A percentile compares a stretch with the other conserved stretches of the same genome.
Conservation (phyloP, 768 basidiomycete genomes). For the Hericium erinaceus region DNA sequence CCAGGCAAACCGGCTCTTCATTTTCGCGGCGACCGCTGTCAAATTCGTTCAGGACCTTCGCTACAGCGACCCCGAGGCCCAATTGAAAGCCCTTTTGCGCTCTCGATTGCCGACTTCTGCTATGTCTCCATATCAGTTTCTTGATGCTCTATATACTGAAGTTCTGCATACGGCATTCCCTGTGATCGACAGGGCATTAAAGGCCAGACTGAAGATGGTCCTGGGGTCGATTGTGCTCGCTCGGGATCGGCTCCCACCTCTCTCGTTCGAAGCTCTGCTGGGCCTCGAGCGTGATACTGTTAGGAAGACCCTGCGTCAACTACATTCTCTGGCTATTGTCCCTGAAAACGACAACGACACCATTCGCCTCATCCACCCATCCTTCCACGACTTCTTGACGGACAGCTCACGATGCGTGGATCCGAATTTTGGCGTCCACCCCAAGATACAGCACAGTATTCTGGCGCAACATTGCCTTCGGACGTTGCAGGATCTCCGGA, state of each 20-base stretch:
- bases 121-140: not conserved
- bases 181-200: not conserved
- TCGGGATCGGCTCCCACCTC: not conserved
- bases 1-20: not conserved
- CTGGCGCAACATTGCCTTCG: not conserved
- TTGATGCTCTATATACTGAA: not conserved
- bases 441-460: not conserved
- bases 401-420: not conserved
- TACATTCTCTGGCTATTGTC: not conserved
- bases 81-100: not conserved
- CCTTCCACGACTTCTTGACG: not conserved
- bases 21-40: not conserved
- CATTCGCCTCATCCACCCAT: not conserved
- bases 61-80: not conserved
- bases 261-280: not conserved
- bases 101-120: not conserved
- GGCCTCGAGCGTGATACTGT: not conserved
- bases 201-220: not conserved
- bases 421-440: not conserved
- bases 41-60: not conserved
- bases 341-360: not conserved
- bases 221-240: not conserved
- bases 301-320: not conserved
- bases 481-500: not conserved
- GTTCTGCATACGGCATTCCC: not conserved